phyloP scores from a whole-genome alignment of 202 grass and related monocot genomes.

The Tripidium arundinaceum region DNA sequence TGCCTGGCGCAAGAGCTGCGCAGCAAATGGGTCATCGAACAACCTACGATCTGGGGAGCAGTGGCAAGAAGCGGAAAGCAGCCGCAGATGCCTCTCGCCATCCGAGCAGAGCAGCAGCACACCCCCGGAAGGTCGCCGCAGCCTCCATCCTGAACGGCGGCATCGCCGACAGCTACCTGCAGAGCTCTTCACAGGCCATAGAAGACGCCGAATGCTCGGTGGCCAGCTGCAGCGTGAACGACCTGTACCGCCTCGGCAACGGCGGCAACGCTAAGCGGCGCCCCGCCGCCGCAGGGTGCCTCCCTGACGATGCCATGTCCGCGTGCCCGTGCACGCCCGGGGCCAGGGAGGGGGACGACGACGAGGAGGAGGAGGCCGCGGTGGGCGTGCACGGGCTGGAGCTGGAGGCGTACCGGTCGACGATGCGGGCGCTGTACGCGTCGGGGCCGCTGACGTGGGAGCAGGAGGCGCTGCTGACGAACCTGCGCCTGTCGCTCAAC shows the following conservation, averaged over 20 bases:
- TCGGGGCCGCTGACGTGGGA: slow-evolving; percentile 85
- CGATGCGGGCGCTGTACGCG: slow-evolving; percentile 68
- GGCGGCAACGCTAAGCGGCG: background rate
- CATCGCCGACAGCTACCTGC: background rate
- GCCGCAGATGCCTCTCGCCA: slow-evolving; percentile 1
- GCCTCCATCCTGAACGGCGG: background rate
- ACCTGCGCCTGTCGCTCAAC: slow-evolving; percentile 85
- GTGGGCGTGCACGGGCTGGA: slow-evolving; percentile 61
- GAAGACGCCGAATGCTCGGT: slow-evolving; percentile 62
- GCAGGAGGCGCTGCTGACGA: slow-evolving; percentile 87
- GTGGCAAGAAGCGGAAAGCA: slow-evolving; percentile 43
- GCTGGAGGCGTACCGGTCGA: slow-evolving; percentile 69
- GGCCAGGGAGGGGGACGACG: background rate
- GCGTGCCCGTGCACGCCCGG: slow-evolving; percentile 29
- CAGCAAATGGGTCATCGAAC: background rate
- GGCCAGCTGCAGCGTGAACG: slow-evolving; percentile 67
- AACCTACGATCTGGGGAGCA: background rate
- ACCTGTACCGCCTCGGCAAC: background rate
- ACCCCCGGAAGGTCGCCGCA: background rate
- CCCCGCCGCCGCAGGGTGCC: background rate
- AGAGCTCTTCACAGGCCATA: slow-evolving; percentile 10
- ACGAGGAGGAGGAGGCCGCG: background rate
- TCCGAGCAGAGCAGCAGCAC: background rate
- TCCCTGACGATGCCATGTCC: slow-evolving; percentile 49
- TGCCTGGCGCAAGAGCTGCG: background rate